These are phyloP conservation scores for Fragilaria crotonensis DNA, from an alignment of 108 stramenopile genomes.

Conservation along the genomic window DNA sequence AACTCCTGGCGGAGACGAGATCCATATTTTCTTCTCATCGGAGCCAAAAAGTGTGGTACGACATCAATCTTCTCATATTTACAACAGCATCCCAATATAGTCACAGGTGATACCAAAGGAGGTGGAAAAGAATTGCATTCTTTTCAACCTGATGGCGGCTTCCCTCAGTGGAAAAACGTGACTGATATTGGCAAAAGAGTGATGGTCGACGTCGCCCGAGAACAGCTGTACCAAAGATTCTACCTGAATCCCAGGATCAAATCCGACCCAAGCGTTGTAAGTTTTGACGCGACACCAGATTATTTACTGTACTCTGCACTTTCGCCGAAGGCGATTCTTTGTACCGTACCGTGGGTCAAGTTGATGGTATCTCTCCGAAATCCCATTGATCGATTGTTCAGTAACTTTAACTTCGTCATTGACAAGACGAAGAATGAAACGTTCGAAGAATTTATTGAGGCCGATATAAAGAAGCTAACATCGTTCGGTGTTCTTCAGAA, in stretches of 20 bases:
- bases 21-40: constrained; percentile 14
- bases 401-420: constrained; percentile 6
- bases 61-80: constrained; percentile 5
- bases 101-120: no score
- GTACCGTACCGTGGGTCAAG: constrained; percentile 20
- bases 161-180: constrained; percentile 19
- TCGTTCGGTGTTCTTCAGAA: constrained; percentile 41
- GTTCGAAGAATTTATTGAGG: constrained; percentile 13
- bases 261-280: constrained; percentile 1
- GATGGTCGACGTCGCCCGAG: constrained; percentile 6
- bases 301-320: constrained; percentile 12
- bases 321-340: constrained; percentile 11
- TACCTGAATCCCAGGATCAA: not conserved
- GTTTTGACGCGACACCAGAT: constrained; percentile 19
- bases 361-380: constrained; percentile 13
- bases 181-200: not conserved
- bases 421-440: not conserved
- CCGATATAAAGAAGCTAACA: constrained; percentile 3
- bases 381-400: constrained; percentile 16
- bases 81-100: constrained; percentile 3
- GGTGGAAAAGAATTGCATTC: constrained; percentile 8
- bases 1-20: constrained; percentile 10
- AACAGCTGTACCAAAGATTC: not conserved
- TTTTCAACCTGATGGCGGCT: constrained; percentile 90
- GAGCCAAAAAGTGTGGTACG: constrained; percentile 16